phyloP scores from a whole-genome alignment of 768 basidiomycete genomes.

The Lepiota subincarnata region DNA sequence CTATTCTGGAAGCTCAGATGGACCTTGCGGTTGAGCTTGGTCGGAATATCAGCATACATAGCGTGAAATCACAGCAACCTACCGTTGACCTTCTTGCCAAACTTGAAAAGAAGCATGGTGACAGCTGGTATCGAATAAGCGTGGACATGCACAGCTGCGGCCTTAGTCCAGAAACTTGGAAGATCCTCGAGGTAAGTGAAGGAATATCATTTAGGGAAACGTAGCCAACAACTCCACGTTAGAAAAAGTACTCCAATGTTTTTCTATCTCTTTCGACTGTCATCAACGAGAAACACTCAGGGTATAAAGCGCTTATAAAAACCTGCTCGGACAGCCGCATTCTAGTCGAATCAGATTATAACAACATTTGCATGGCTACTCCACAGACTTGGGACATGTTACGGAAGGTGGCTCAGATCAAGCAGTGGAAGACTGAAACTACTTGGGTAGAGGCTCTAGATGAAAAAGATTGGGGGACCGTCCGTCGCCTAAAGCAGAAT shows the following conservation, averaged over 20 bases:
- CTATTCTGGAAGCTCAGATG: slow-evolving; percentile 79
- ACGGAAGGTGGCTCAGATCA: slow-evolving; percentile 64
- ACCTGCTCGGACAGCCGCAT: slow-evolving; percentile 63
- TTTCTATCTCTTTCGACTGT: slow-evolving; percentile 87
- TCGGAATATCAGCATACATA: slow-evolving; percentile 83
- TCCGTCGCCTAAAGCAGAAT: slow-evolving; percentile 64
- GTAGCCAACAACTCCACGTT: slow-evolving; percentile 4
- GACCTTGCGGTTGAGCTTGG: slow-evolving; percentile 76
- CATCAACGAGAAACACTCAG: slow-evolving; percentile 72
- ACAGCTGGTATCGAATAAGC: slow-evolving; percentile 62
- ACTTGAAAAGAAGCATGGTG: slow-evolving; percentile 55
- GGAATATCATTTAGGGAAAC: not conserved
- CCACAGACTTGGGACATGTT: slow-evolving; percentile 76
- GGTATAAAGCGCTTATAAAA: slow-evolving; percentile 60
- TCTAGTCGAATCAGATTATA: slow-evolving; percentile 83
- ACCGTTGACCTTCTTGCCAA: slow-evolving; percentile 62
- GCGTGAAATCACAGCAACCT: slow-evolving; percentile 70
- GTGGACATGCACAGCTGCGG: slow-evolving; percentile 92
- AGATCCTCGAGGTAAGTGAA: slow-evolving; percentile 61
- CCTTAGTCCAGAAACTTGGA: slow-evolving; percentile 72
- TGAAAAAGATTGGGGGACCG: slow-evolving; percentile 53
- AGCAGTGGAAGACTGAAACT: slow-evolving; percentile 71
- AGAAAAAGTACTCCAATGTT: slow-evolving; percentile 72
- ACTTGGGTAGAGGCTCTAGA: slow-evolving; percentile 42
- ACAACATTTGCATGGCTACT: slow-evolving; percentile 57